Percentiles rank a stretch among this genome's conserved stretches.
Evolutionary conservation across 192 early-diverging fungal species (phyloP).

Genomic region (Kickxella alabastrina): DNA sequence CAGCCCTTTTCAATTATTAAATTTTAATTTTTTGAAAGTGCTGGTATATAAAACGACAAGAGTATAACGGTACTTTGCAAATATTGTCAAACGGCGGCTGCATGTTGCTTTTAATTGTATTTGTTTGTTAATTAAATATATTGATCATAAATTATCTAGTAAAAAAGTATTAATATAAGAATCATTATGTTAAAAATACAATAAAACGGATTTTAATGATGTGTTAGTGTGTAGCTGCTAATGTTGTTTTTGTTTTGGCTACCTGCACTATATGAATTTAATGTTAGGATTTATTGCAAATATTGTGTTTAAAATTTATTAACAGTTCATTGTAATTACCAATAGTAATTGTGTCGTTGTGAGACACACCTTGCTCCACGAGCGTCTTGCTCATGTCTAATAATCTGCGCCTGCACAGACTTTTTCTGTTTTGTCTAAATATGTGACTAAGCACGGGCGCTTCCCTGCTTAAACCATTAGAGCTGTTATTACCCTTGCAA

Average conservation of each 20-base stretch:
- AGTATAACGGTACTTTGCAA: too few species aligned
- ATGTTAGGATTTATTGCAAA: background rate
- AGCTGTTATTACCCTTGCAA: background rate
- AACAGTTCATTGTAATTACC: background rate
- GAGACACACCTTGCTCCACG: background rate
- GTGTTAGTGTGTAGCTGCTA: background rate
- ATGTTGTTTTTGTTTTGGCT: background rate
- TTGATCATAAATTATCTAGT: background rate
- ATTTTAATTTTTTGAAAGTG: background rate
- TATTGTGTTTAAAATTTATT: background rate
- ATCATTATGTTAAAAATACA: background rate
- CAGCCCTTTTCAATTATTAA: background rate
- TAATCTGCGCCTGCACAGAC: background rate
- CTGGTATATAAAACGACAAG: too few species aligned
- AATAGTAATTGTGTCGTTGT: background rate
- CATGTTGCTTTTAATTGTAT: too few species aligned
- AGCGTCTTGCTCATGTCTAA: constrained; percentile 1
- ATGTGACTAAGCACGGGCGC: background rate
- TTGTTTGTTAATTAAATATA: background rate
- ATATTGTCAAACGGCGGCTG: too few species aligned
- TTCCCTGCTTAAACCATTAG: background rate
- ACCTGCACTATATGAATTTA: background rate
- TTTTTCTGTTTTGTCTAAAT: background rate
- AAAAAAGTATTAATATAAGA: background rate
- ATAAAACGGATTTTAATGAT: background rate